A percentile compares a stretch with the other conserved stretches of the same genome.
phyloP scores from a whole-genome alignment of 2,329 filamentous ascomycete genomes.

The Trichoderma simmonsii region DNA sequence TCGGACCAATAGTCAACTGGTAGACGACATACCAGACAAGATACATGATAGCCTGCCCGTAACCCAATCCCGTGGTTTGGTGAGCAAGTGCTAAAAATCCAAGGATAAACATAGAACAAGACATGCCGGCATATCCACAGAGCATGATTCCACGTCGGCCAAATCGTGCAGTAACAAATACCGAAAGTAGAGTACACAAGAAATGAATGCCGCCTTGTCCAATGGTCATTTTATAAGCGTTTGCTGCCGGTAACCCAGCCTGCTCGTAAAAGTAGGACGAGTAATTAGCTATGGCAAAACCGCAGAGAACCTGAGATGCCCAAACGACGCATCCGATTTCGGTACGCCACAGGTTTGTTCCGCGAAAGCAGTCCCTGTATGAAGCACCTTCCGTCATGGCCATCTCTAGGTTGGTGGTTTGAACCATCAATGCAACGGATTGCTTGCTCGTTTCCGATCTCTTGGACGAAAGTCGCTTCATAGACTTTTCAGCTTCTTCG shows the following conservation, averaged over 20 bases:
- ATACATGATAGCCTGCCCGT: neutral
- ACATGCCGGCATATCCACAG: neutral
- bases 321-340: neutral
- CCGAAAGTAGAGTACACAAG: neutral
- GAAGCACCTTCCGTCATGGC: neutral
- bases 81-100: neutral
- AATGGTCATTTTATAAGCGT: neutral
- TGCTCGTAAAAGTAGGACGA: neutral
- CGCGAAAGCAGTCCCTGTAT: neutral
- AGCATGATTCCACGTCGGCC: neutral
- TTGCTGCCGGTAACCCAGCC: neutral
- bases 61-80: neutral
- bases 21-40: neutral
- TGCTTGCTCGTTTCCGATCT: neutral
- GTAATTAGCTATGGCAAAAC: neutral
- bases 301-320: neutral
- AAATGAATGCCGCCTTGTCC: neutral
- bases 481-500: constrained; percentile 15
- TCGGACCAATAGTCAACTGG: neutral
- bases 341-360: neutral
- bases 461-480: neutral
- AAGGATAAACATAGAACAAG: neutral
- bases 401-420: neutral
- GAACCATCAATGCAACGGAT: neutral
- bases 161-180: neutral